Conservation (phyloP, 108 stramenopile species). For the Nitzschia sp. region DNA sequence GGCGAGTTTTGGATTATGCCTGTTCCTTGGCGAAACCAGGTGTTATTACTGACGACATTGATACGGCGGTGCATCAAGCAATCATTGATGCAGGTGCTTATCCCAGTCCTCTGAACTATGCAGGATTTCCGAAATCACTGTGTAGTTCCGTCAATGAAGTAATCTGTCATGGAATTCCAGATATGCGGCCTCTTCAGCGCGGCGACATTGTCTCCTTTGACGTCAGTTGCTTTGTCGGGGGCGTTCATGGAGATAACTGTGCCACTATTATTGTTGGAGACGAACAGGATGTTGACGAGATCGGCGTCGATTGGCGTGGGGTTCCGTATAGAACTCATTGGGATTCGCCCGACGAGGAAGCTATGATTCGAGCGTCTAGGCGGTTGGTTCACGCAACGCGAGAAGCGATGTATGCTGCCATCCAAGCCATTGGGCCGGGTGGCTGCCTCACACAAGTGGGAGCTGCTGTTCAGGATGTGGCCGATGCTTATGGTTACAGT, state of each 20-base stretch:
- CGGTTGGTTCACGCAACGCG: slow-evolving; percentile 70
- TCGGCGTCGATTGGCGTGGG: slow-evolving; percentile 62
- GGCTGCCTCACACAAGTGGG: slow-evolving; percentile 86
- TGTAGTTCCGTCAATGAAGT: slow-evolving; percentile 97
- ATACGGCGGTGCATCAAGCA: slow-evolving; percentile 81
- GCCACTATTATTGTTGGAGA: slow-evolving; percentile 94
- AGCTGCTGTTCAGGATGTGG: slow-evolving; percentile 85
- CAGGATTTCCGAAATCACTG: slow-evolving; percentile 94
- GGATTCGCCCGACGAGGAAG: slow-evolving; percentile 45
- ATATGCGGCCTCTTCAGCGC: slow-evolving; percentile 61
- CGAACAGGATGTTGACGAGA: slow-evolving; percentile 40
- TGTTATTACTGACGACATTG: slow-evolving; percentile 92
- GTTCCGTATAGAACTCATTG: slow-evolving; percentile 55
- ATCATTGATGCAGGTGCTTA: slow-evolving; percentile 78
- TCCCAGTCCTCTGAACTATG: slow-evolving; percentile 96
- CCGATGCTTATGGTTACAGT: slow-evolving; percentile 82
- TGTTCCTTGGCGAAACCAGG: slow-evolving; percentile 67
- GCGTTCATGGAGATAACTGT: slow-evolving; percentile 98
- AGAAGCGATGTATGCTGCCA: slow-evolving; percentile 78
- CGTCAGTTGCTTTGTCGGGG: slow-evolving; percentile 81
- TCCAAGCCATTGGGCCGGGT: slow-evolving; percentile 62
- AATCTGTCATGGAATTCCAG: slow-evolving; percentile 97
- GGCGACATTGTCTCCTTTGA: slow-evolving; percentile 97
- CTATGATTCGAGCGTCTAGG: slow-evolving; percentile 55
- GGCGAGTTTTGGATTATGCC: slow-evolving; percentile 61